Evolutionary conservation across 2,329 filamentous ascomycete genomes (phyloP), one percentile per base, ranked within the genome.

Genomic region (Aciculosporium take): DNA sequence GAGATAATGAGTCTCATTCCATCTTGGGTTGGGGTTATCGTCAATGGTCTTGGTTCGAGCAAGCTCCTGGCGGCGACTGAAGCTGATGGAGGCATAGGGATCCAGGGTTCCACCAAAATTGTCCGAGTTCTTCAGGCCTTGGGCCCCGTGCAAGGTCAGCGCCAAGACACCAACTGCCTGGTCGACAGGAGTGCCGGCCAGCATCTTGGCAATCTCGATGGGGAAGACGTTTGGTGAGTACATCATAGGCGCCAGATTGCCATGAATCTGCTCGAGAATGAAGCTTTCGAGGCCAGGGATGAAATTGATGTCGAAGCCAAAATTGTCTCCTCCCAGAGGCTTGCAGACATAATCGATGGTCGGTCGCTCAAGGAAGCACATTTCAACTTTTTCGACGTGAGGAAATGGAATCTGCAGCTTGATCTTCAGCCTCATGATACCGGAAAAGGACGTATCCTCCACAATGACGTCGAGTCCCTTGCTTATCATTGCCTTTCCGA

Each of bases 231-330:
- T 94, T 7, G 91, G 91, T 29, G 79, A 81, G 57, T 98, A 98
- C 86, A 98, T 94, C 82, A 98, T 96, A 0, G 91, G 93, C 2
- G 78, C 82, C 38, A 98, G 66, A 55, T 89, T 95, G 48, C 82
- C 84, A 60, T 98, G 93, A 40, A 98, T 94, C 65, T 94, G 86
- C 53, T 98, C 91, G 57, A 84, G 79, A 53, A 98, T 98, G 62
- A 98, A 98, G 43, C 62, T 74, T 60, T 96, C 88, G 20, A 98
- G 72, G 51, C 89, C 89, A 15, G 91, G 91, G 51, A 98, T 93
- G 63, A 98, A 95, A 66, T 95, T 96, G 71, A 98, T 96, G 56
- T 98, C 91, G 58, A 98, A 95, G 30, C 91, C 91, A 49, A 98
- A 85, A 3, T 75, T 88, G 46, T 98, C 91, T 46, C 93, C 93